Base-by-base conservation (phyloP, 352 stramenopile genomes). In the Globisporangium paddicum region DNA sequence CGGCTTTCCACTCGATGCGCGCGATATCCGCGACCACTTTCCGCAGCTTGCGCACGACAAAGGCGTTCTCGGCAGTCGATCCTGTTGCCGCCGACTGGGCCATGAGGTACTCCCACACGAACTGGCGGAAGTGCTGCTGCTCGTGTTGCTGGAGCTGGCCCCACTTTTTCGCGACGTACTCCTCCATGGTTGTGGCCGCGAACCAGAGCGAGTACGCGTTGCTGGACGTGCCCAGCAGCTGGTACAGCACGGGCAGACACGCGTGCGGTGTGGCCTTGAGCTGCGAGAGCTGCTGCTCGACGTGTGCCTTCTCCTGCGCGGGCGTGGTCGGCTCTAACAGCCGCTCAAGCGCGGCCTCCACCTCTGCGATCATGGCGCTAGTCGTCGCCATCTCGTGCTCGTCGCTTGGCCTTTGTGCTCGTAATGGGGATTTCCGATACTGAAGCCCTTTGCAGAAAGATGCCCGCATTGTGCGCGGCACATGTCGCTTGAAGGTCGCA, bases 151-250 rank as follows among this genome's bases (percentile, higher is more conserved):
- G 45, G 26, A 92, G 79, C 26, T 74, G 68, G 0, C 62, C 28
- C 79, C 79, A 92, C 56, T 69, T 73, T 55, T 67, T 77, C 28
- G 78, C 76, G 2, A 92, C 76, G 64, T 90, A 90, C 66, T 92
- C 82, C 40, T 92, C 82, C 25, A 92, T 57, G 34, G 82, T 82
- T 9, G 75, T 88, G 19, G 71, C 66, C 5, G 82, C 82, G 52
- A 92, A 92, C 82, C 82, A 92, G 41, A 92, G 79, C 64, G 77
- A 68, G 62, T 89, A 90, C 70, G 90, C 77, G 64, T 79, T 88
- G 58, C 65, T 75, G 11, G 77, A 89, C 14, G 76, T 73, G 35
- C 57, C 51, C 38, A 92, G 60, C 14, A 92, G 62, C 66, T 83
- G 69, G 59, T 81, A 86, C 1, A 92, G 53, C 53, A 92, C 75